Percentiles rank a stretch among this genome's conserved stretches.
Evolutionary conservation across 2,329 filamentous ascomycete species (phyloP).

Genomic region (Talaromyces sp.): DNA sequence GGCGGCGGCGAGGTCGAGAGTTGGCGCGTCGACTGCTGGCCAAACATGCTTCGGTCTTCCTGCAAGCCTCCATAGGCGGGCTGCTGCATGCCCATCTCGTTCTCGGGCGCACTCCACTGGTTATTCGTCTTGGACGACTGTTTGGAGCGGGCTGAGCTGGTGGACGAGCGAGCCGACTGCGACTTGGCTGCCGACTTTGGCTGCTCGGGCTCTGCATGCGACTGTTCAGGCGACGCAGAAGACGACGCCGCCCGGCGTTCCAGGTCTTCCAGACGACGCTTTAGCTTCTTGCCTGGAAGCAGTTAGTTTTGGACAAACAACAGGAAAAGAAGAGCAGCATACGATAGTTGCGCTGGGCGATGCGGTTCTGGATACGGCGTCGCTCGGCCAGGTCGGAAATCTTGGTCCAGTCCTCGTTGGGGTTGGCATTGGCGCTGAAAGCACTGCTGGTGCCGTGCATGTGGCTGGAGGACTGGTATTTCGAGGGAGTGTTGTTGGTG

Average conservation of each 20-base stretch:
- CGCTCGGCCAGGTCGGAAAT: conserved; percentile 95
- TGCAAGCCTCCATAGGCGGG: background rate
- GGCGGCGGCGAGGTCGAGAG: conserved; percentile 55
- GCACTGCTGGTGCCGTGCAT: conserved; percentile 82
- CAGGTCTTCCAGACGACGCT: conserved; percentile 61
- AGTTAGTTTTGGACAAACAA: background rate
- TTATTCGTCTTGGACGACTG: conserved; percentile 36
- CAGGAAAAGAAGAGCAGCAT: conserved; percentile 33
- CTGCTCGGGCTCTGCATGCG: conserved; percentile 48
- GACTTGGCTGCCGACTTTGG: conserved; percentile 18
- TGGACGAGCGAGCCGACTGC: conserved; percentile 18
- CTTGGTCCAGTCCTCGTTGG: conserved; percentile 98
- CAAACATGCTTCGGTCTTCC: conserved; percentile 2
- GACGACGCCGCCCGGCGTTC: conserved; percentile 57
- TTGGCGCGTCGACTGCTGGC: conserved; percentile 50
- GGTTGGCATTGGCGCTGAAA: conserved; percentile 88
- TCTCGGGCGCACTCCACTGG: background rate
- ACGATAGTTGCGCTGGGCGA: conserved; percentile 97
- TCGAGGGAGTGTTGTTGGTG: conserved; percentile 7
- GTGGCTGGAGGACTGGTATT: conserved; percentile 50
- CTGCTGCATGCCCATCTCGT: background rate
- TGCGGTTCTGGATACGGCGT: conserved; percentile 91
- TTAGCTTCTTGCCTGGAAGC: conserved; percentile 58
- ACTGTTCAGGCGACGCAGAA: conserved; percentile 57
- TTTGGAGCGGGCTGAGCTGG: conserved; percentile 21